Evolutionary conservation across 225 moss, liverwort and hornwort genomes (phyloP).

Genomic region (Physcomitrellopsis africana): DNA sequence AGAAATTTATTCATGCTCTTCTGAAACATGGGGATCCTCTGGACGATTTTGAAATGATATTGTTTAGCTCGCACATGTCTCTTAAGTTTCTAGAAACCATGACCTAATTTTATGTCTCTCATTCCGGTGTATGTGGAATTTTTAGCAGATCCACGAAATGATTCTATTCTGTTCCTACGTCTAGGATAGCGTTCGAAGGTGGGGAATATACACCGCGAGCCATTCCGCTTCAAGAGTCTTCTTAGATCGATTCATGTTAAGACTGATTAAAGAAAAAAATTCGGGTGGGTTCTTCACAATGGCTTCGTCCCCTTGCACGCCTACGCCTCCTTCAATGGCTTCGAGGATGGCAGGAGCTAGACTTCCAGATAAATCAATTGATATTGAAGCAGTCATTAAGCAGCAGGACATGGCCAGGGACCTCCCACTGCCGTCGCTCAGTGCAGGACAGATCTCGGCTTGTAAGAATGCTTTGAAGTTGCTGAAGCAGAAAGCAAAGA

Average conservation of each 20-base stretch:
- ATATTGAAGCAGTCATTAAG: constrained; percentile 57
- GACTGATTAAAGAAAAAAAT: background rate
- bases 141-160: constrained; percentile 9
- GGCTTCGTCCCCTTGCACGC: constrained; percentile 72
- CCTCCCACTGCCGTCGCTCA: constrained; percentile 39
- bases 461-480: constrained; percentile 50
- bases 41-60: no score
- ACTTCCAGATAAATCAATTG: constrained; percentile 41
- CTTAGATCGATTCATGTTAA: constrained; percentile 4
- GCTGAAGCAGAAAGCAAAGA: constrained; percentile 50
- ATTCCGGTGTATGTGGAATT: background rate
- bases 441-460: constrained; percentile 39
- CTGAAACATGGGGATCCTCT: no score
- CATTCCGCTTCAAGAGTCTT: constrained; percentile 2
- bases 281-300: constrained; percentile 28
- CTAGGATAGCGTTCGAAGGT: constrained; percentile 12
- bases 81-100: no score
- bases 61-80: no score
- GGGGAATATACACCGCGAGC: constrained; percentile 41
- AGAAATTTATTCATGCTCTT: no score
- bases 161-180: background rate
- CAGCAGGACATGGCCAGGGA: constrained; percentile 40
- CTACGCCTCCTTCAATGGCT: constrained; percentile 57
- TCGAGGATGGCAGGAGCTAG: constrained; percentile 34
- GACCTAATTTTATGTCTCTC: background rate